Percentiles rank a stretch among this genome's conserved stretches.
Conservation (phyloP, 202 grass and related monocot species). For the Setaria italica region DNA sequence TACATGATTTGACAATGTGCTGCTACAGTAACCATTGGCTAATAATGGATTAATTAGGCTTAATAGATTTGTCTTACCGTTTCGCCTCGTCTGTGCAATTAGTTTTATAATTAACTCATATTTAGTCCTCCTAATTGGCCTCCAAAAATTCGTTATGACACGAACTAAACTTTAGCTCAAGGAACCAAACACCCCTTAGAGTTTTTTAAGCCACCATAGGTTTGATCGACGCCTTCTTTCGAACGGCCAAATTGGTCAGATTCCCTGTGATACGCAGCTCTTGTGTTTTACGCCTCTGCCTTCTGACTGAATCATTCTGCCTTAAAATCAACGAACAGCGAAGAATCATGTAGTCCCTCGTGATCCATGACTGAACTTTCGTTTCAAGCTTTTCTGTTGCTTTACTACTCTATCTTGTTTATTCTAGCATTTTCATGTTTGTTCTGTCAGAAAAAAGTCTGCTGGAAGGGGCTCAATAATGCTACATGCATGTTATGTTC, state of each 20-base stretch:
- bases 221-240: constrained; percentile 4
- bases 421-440: background rate
- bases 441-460: background rate
- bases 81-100: too few relatives aligned
- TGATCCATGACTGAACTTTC: background rate
- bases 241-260: background rate
- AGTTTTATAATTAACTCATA: too few relatives aligned
- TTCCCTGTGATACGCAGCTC: background rate
- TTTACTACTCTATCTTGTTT: background rate
- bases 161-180: too few relatives aligned
- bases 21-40: too few relatives aligned
- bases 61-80: too few relatives aligned
- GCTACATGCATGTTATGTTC: background rate
- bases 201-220: background rate
- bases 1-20: too few relatives aligned
- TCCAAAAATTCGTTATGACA: too few relatives aligned
- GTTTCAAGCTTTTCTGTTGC: constrained; percentile 8
- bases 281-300: constrained; percentile 1
- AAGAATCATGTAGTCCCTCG: background rate
- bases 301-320: background rate
- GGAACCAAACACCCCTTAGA: too few relatives aligned
- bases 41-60: too few relatives aligned
- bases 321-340: background rate
- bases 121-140: too few relatives aligned
- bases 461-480: background rate